Conservation (phyloP, 495 filamentous ascomycete genomes). For the Hypoxylon intermedium region DNA sequence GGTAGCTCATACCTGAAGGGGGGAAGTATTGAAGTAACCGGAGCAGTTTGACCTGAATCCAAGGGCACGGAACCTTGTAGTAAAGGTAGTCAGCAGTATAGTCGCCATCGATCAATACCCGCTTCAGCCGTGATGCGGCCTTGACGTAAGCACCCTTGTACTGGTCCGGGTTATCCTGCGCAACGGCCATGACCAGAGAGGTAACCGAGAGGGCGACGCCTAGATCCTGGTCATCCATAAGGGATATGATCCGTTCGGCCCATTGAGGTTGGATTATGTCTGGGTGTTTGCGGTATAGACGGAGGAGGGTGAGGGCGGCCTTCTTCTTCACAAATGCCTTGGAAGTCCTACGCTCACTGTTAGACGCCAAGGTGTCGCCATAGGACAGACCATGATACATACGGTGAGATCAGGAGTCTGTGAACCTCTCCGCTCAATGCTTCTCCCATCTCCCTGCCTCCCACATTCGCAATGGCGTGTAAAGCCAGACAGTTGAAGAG, state of each 20-base stretch:
- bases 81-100: conserved; percentile 90
- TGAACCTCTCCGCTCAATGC: conserved; percentile 93
- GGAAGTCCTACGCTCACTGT: conserved; percentile 70
- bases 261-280: conserved; percentile 94
- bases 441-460: conserved; percentile 95
- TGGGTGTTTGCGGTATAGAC: conserved; percentile 92
- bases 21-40: conserved; percentile 94
- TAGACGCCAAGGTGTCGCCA: conserved; percentile 5
- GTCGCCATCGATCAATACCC: conserved; percentile 86
- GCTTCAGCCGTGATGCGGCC: conserved; percentile 85
- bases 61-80: conserved; percentile 98
- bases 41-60: conserved; percentile 96
- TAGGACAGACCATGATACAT: conserved; percentile 46
- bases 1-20: conserved; percentile 74
- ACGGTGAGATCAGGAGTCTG: conserved; percentile 94
- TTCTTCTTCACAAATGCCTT: conserved; percentile 99
- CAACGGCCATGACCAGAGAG: conserved; percentile 93
- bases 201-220: conserved; percentile 96
- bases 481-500: conserved; percentile 97
- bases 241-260: conserved; percentile 94
- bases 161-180: conserved; percentile 89
- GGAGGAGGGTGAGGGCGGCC: conserved; percentile 93
- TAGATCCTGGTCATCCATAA: conserved; percentile 97
- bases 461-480: conserved; percentile 98
- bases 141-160: conserved; percentile 96